Evolutionary conservation across 305 asterid genomes (phyloP).

Genomic region (Fraxinus greggii): DNA sequence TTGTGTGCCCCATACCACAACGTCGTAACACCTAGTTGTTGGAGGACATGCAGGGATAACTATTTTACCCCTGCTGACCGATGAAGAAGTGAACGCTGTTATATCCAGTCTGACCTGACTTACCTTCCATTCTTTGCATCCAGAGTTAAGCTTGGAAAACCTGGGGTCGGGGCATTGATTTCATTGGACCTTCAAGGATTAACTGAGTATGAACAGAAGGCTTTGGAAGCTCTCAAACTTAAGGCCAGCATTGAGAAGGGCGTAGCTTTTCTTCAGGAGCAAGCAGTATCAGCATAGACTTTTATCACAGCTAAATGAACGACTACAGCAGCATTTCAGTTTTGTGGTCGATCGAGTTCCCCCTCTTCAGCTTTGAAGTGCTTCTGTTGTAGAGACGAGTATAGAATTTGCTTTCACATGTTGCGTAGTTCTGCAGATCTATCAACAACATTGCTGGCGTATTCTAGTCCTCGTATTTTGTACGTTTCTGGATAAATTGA

Average conservation of each 20-base stretch:
- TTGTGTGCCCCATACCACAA: too few relatives aligned
- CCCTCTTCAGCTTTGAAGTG: not conserved
- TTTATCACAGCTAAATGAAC: not conserved
- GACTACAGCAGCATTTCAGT: too few relatives aligned
- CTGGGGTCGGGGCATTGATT: conserved; percentile 67
- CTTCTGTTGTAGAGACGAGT: conserved; percentile 30
- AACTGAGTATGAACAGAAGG: conserved; percentile 66
- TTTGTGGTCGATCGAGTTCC: too few relatives aligned
- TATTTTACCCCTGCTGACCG: conserved; percentile 48
- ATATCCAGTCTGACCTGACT: conserved; percentile 56
- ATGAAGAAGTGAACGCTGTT: conserved; percentile 64
- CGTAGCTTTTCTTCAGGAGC: conserved; percentile 54
- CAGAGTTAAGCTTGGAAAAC: conserved; percentile 63
- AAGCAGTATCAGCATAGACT: conserved; percentile 56
- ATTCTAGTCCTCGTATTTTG: not conserved
- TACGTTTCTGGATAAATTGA: too few relatives aligned
- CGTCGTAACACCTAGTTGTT: conserved; percentile 51
- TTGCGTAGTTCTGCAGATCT: conserved; percentile 23
- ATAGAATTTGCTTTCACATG: conserved; percentile 32
- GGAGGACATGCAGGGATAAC: conserved; percentile 66
- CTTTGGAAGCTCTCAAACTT: conserved; percentile 71
- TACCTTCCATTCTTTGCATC: conserved; percentile 87
- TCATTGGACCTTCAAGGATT: conserved; percentile 62
- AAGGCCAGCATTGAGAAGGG: conserved; percentile 84
- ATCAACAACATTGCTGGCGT: conserved; percentile 1